Conservation (phyloP, 192 early-diverging fungal species). For the Linnemannia zychae region DNA sequence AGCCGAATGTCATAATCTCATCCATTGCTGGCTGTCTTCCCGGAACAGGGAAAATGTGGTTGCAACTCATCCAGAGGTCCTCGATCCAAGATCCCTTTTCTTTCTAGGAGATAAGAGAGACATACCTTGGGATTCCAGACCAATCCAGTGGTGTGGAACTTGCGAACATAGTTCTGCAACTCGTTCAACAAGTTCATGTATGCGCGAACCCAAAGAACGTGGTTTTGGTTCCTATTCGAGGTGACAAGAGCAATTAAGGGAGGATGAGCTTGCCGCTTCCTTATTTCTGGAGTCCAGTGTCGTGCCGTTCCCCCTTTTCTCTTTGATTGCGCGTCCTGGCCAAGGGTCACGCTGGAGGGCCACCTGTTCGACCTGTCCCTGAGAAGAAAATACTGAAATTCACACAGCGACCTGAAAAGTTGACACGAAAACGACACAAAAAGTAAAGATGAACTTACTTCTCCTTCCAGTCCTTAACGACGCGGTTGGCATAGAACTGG, state of each 20-base stretch:
- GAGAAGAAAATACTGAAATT: neutral
- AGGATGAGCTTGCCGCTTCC: neutral
- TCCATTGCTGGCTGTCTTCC: neutral
- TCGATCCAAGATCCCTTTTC: neutral
- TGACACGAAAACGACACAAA: slow-evolving; percentile 1
- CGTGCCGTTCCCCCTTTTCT: neutral
- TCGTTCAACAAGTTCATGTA: slow-evolving; percentile 79
- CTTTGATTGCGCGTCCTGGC: neutral
- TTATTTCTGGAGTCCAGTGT: neutral
- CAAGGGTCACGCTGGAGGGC: neutral
- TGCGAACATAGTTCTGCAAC: slow-evolving; percentile 89
- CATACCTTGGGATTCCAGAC: slow-evolving; percentile 88
- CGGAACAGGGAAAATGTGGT: neutral
- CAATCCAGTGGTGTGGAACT: slow-evolving; percentile 89
- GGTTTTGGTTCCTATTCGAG: slow-evolving; percentile 73
- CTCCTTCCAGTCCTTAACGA: slow-evolving; percentile 91
- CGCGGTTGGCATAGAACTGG: slow-evolving; percentile 93
- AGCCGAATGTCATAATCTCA: neutral
- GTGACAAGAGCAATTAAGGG: neutral
- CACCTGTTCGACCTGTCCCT: neutral
- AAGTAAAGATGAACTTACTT: slow-evolving; percentile 66
- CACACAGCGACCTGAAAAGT: neutral
- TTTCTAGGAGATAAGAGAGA: neutral
- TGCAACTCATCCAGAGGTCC: neutral
- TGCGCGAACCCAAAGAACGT: slow-evolving; percentile 89